These are phyloP conservation scores for Calonectria fujianensis DNA, from an alignment of 2,329 filamentous ascomycete species.

Conservation along the genomic window DNA sequence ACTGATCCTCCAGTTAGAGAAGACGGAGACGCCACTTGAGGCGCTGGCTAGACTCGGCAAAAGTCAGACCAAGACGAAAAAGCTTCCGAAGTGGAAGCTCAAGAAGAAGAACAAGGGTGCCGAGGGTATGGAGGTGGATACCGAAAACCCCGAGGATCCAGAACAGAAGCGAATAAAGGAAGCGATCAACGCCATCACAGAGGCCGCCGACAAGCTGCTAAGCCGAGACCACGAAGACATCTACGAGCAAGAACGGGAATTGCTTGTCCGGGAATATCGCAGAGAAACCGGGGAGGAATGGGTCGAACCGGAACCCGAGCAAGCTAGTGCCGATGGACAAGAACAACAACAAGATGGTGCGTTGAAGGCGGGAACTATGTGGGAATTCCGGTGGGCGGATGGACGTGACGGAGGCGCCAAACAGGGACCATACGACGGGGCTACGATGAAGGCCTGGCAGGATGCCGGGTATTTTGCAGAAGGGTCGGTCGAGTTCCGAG, in stretches of 20 bases:
- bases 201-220: constrained; percentile 90
- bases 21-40: constrained; percentile 90
- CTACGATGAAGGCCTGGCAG: constrained; percentile 93
- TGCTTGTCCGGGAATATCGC: constrained; percentile 87
- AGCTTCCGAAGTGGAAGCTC: constrained; percentile 80
- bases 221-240: constrained; percentile 90
- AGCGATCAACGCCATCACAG: constrained; percentile 88
- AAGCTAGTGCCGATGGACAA: constrained; percentile 53
- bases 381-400: constrained; percentile 96
- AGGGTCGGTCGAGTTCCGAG: constrained; percentile 84
- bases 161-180: constrained; percentile 82
- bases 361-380: constrained; percentile 63
- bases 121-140: constrained; percentile 82
- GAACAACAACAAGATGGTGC: constrained; percentile 37
- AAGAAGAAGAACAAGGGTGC: constrained; percentile 78
- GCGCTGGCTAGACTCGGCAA: constrained; percentile 88
- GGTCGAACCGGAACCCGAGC: constrained; percentile 69
- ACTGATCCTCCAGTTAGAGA: constrained; percentile 84
- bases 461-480: constrained; percentile 92
- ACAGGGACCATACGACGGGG: constrained; percentile 91
- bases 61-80: constrained; percentile 75
- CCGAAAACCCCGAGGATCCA: constrained; percentile 73
- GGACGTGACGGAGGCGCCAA: constrained; percentile 85
- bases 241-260: constrained; percentile 91
- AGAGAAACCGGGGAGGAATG: constrained; percentile 92